Evolutionary conservation across 306 rosid species (phyloP), one percentile per base, ranked within the genome.

Genomic region (Parietaria judaica): DNA sequence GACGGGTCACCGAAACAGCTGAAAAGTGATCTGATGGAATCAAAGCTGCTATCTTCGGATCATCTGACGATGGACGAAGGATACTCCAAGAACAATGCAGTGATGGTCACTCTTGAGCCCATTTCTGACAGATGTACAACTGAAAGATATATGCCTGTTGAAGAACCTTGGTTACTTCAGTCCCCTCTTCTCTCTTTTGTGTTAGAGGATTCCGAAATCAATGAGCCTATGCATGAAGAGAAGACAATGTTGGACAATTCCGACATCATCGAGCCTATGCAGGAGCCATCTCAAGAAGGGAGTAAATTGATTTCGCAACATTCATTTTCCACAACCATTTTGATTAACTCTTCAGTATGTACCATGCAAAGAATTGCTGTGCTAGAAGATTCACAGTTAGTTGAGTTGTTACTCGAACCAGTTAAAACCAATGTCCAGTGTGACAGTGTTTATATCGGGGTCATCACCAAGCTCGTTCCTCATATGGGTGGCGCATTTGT

Each of bases 351-450:
- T 17, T 92, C 99, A 47, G 80, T 92, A 79, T 92, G 99, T 77
- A 92, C 95, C 63, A 88, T 88, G 99, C 99, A 88, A 85, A 81
- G 95, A 76, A 84, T 88, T 71, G 99, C 99, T n/a, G 87, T 92
- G 39, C 74, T 92, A 62, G 99, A 92, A 76, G 84, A 84, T 74
- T 86, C 68, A 48, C 86, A 84, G 56, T 60, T 92, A 79, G 99
- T 88, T 51, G 99, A 92, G 70, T 74, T 92, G 46, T 77, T 92
- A 62, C 61, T 92, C 75, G 95, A 88, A 80, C 99, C 99, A 6
- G 99, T 88, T 68, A 92, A 88, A 84, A 92, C 70, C 60, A 80
- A 85, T 65, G 99, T 86, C 77, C 96, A 92, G 76, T 88, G 95
- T 78, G 94, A 86, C 70, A 88, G 96, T 48, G 87, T 86, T 58